Evolutionary conservation across 306 rosid genomes (phyloP).

Genomic region (Rubus idaeus): DNA sequence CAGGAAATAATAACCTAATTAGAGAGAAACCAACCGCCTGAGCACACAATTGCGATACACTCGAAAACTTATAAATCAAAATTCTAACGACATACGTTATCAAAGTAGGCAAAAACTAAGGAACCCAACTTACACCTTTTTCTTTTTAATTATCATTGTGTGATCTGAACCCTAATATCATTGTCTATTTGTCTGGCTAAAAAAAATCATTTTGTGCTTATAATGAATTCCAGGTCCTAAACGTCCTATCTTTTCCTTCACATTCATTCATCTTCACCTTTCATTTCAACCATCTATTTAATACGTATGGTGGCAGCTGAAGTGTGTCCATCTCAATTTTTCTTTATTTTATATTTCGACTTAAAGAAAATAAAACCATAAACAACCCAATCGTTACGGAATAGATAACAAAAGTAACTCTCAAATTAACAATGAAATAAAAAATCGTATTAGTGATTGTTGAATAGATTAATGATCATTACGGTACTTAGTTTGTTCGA

Average conservation of each 20-base stretch:
- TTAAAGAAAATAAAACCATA: not conserved
- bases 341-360: not conserved
- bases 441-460: not conserved
- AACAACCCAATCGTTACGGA: not conserved
- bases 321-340: constrained; percentile 1
- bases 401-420: not conserved
- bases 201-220: not conserved
- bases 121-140: too few species aligned
- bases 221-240: not conserved
- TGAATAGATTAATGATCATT: too few species aligned
- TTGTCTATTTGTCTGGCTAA: not conserved
- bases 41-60: too few species aligned
- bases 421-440: not conserved
- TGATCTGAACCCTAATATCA: not conserved
- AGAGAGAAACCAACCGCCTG: too few species aligned
- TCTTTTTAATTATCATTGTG: not conserved
- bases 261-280: not conserved
- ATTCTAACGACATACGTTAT: too few species aligned
- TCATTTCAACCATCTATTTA: not conserved
- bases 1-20: too few species aligned
- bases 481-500: too few species aligned
- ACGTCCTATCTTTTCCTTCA: not conserved
- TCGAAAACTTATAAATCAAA: too few species aligned
- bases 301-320: not conserved
- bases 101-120: too few species aligned